phyloP scores from a whole-genome alignment of 805 yeast genomes.

The Starmerella bombi region DNA sequence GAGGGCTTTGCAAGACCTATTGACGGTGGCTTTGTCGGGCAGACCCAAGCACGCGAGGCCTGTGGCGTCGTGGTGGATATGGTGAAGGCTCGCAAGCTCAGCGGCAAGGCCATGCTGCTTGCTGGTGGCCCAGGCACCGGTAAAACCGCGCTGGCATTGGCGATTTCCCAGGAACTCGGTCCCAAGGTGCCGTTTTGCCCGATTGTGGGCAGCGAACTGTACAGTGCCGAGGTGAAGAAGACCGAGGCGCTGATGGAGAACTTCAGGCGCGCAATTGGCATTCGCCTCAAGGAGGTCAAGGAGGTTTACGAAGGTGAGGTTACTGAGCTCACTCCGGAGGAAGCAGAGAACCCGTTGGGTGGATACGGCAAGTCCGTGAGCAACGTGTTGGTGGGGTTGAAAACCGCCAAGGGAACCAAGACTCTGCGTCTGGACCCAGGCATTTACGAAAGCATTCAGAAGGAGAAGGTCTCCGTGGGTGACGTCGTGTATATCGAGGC shows the following conservation, averaged over 20 bases:
- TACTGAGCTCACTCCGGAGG: slow-evolving; percentile 88
- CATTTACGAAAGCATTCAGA: slow-evolving; percentile 85
- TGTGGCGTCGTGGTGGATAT: slow-evolving; percentile 91
- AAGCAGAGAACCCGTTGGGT: slow-evolving; percentile 90
- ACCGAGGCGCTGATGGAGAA: slow-evolving; percentile 94
- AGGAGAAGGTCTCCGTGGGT: slow-evolving; percentile 87
- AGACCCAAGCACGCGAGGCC: slow-evolving; percentile 55
- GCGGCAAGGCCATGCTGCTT: slow-evolving; percentile 86
- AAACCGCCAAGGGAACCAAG: slow-evolving; percentile 84
- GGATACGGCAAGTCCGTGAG: slow-evolving; percentile 95
- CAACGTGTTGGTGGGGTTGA: slow-evolving; percentile 87
- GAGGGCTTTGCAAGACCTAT: slow-evolving; percentile 67
- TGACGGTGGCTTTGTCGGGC: slow-evolving; percentile 85
- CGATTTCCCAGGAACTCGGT: slow-evolving; percentile 90
- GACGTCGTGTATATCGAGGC: slow-evolving; percentile 96
- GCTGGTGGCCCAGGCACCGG: slow-evolving; percentile 99
- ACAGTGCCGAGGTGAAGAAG: slow-evolving; percentile 91
- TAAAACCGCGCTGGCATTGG: slow-evolving; percentile 92
- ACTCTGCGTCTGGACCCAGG: slow-evolving; percentile 80
- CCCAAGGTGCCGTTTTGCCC: slow-evolving; percentile 97
- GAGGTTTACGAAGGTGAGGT: slow-evolving; percentile 98
- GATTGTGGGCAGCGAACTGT: slow-evolving; percentile 86
- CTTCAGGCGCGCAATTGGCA: slow-evolving; percentile 90
- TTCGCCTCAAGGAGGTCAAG: slow-evolving; percentile 90
- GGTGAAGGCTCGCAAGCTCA: slow-evolving; percentile 81